Evolutionary conservation across 306 rosid genomes (phyloP), one percentile per base, ranked within the genome.

Genomic region (Ammopiptanthus mongolicus): DNA sequence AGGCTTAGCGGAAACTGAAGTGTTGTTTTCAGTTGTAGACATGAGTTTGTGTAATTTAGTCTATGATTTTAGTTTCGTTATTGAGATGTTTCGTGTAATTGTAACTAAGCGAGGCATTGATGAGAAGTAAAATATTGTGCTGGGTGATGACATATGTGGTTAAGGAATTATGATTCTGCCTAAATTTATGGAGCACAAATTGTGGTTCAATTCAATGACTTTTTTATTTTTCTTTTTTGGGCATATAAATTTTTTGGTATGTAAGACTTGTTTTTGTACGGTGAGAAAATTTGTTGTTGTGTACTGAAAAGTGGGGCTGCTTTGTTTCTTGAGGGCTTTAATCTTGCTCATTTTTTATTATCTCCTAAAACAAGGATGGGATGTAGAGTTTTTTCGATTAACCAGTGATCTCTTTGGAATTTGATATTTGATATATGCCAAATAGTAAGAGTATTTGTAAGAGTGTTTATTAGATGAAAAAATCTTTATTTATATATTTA

Each of bases 11-110:
- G 64, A 56, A 73, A 58, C 41, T 44, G 58, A 18, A 47, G 53
- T 44, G 23, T n/a, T 61, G 19, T 51, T 47, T 76, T 60, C 71
- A 21, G 62, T 22, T 65, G 29, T 63, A 22, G 33, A 37, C 56
- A 9, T 55, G 69, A 36, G 44, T 47, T 78, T 39, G 8, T 69
- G 65, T 71, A 5, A 22, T 62, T 64, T 46, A 22, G 52, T 64
- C 3, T 65, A 22, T 69, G 78, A 53, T 47, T 41, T 78, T 57
- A 23, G 52, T 33, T 84, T 81, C 60, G 17, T 69, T 79, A 77
- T 74, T 59, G 69, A 78, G 71, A 66, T 78, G 22, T 73, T 64
- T 53, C 57, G 50, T 62, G 8, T 41, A 18, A 65, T 58, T 46
- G 67, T 46, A 41, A 19, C 15, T 29, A 33, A 66, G 33, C 0